Evolutionary conservation across 306 rosid genomes (phyloP).

Genomic region (Purshia tridentata): DNA sequence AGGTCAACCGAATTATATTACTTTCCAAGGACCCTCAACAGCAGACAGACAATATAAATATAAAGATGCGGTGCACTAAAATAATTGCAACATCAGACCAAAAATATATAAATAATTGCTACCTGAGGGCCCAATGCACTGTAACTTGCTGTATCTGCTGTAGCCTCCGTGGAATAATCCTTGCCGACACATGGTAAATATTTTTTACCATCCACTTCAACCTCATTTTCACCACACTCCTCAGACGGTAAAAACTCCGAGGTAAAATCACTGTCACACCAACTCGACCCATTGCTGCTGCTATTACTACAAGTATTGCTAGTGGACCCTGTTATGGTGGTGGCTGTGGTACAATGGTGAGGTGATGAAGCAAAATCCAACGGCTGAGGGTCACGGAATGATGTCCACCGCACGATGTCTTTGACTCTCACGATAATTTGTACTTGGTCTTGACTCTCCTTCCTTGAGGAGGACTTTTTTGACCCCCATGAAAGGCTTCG

Average conservation of each 20-base stretch:
- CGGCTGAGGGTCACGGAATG: slow-evolving; percentile 52
- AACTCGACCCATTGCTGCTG: slow-evolving; percentile 53
- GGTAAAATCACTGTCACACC: slow-evolving; percentile 80
- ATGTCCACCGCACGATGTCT: slow-evolving; percentile 82
- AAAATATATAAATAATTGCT: background rate
- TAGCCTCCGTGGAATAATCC: slow-evolving; percentile 28
- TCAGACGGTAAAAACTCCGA: slow-evolving; percentile 39
- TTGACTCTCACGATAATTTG: slow-evolving; percentile 46
- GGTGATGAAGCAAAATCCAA: slow-evolving; percentile 37
- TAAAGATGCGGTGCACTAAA: slow-evolving; percentile 25
- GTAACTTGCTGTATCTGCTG: slow-evolving; percentile 14
- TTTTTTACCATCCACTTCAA: slow-evolving; percentile 20
- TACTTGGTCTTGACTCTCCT: slow-evolving; percentile 16
- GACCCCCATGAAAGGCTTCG: slow-evolving; percentile 51
- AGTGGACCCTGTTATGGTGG: slow-evolving; percentile 24
- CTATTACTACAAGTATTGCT: slow-evolving; percentile 3
- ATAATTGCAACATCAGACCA: slow-evolving; percentile 23
- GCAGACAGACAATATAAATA: slow-evolving; percentile 25
- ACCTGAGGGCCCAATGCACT: slow-evolving; percentile 38
- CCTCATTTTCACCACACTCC: slow-evolving; percentile 32
- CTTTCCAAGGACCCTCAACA: slow-evolving; percentile 22
- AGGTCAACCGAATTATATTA: slow-evolving; percentile 4
- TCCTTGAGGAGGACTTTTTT: slow-evolving; percentile 8
- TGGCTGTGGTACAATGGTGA: slow-evolving; percentile 26
- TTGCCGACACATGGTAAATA: slow-evolving; percentile 51